Conservation (phyloP, 352 stramenopile species). For the Phytophthora hibernalis region DNA sequence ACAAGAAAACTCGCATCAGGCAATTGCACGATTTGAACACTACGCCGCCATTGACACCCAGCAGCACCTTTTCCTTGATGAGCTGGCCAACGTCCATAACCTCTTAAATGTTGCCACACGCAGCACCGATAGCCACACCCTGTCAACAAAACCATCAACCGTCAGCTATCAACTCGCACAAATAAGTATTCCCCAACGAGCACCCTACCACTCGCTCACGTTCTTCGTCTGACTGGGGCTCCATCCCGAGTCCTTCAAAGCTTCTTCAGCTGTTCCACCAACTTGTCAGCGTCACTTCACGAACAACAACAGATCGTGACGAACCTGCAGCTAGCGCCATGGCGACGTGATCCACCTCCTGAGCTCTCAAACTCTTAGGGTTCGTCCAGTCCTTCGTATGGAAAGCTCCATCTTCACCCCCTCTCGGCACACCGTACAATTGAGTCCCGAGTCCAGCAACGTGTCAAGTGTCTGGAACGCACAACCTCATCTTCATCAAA, state of each 20-base stretch:
- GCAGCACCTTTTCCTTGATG: slow-evolving; percentile 63
- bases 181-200: not conserved
- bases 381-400: slow-evolving; percentile 75
- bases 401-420: slow-evolving; percentile 59
- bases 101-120: slow-evolving; percentile 88
- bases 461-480: slow-evolving; percentile 50
- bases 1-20: not conserved
- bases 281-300: not conserved
- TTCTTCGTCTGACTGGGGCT: slow-evolving; percentile 67
- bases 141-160: slow-evolving; percentile 23
- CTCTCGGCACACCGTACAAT: slow-evolving; percentile 80
- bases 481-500: not conserved
- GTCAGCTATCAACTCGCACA: not conserved
- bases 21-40: not conserved
- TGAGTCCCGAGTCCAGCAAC: slow-evolving; percentile 65
- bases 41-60: too few relatives aligned
- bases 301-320: too few relatives aligned
- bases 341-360: slow-evolving; percentile 88
- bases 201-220: slow-evolving; percentile 62
- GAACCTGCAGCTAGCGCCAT: slow-evolving; percentile 84
- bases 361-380: slow-evolving; percentile 66
- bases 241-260: slow-evolving; percentile 81
- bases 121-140: slow-evolving; percentile 84
- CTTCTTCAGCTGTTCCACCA: slow-evolving; percentile 65
- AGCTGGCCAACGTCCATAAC: slow-evolving; percentile 82